Evolutionary conservation across 2,329 filamentous ascomycete genomes (phyloP).

Genomic region (Clonostachys rhizophaga): DNA sequence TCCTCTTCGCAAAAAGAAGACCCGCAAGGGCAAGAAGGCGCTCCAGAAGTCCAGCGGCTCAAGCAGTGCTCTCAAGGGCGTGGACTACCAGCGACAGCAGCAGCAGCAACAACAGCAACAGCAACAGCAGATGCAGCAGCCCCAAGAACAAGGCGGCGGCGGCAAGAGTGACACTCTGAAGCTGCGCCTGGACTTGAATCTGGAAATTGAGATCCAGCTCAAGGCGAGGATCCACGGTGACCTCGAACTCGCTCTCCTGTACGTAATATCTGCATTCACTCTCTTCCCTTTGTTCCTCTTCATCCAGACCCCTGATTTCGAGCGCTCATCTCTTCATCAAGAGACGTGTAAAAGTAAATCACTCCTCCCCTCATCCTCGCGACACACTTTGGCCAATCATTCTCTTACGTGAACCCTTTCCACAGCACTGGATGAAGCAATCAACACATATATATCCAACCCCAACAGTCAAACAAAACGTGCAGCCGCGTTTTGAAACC

Average conservation of each 20-base stretch:
- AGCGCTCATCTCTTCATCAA: background rate
- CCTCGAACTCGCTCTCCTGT: conserved; percentile 68
- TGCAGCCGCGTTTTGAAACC: too few species aligned
- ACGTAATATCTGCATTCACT: conserved; percentile 19
- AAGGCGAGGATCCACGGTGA: conserved; percentile 86
- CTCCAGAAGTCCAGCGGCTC: conserved; percentile 13
- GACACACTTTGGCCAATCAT: too few species aligned
- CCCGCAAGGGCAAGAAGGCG: conserved; percentile 19
- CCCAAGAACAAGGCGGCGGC: conserved; percentile 23
- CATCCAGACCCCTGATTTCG: conserved; percentile 1
- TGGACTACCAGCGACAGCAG: conserved; percentile 26
- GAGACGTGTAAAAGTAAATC: too few species aligned
- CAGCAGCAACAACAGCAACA: conserved; percentile 27
- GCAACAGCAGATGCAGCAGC: conserved; percentile 27
- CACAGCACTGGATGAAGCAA: too few species aligned
- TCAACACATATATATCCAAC: too few species aligned
- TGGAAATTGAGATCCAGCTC: conserved; percentile 79
- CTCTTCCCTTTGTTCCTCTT: conserved; percentile 2
- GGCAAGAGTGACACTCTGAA: conserved; percentile 54
- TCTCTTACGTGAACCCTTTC: too few species aligned
- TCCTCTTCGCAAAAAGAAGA: conserved; percentile 9
- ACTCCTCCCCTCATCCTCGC: too few species aligned
- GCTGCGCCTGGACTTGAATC: conserved; percentile 71
- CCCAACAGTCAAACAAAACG: too few species aligned
- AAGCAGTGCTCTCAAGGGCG: conserved; percentile 12